phyloP scores from a whole-genome alignment of 75 land plant genomes.

The Azolla pinnata region DNA sequence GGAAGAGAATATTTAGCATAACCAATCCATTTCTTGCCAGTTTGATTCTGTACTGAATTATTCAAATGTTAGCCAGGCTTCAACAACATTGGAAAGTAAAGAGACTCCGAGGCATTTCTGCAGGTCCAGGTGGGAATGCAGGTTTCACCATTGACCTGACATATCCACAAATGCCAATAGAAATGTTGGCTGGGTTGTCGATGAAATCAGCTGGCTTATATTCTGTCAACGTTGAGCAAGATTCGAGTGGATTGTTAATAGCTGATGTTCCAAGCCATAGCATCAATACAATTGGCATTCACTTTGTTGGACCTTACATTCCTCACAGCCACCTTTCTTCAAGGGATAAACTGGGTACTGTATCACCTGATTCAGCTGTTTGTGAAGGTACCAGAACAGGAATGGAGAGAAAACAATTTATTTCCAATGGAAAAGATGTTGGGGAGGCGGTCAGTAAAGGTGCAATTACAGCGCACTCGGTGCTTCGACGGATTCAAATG shows the following conservation, averaged over 20 bases:
- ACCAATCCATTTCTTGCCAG: too few relatives aligned
- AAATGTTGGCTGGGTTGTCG: conserved; percentile 22
- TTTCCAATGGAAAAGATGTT: conserved; percentile 12
- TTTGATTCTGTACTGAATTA: too few relatives aligned
- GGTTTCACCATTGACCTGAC: conserved; percentile 76
- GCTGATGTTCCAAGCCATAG: conserved; percentile 45
- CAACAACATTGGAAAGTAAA: conserved; percentile 99
- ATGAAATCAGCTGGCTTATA: conserved; percentile 36
- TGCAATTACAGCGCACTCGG: conserved; percentile 49
- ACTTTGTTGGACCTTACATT: conserved; percentile 21
- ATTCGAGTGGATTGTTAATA: conserved; percentile 62
- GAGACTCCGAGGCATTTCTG: conserved; percentile 58
- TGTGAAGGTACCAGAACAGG: background rate
- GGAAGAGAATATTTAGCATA: too few relatives aligned
- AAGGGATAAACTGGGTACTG: background rate
- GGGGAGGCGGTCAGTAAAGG: conserved; percentile 51
- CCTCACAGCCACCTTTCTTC: background rate
- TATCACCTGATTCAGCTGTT: background rate
- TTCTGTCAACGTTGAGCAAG: conserved; percentile 68
- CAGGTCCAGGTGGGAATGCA: conserved; percentile 70
- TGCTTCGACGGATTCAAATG: conserved; percentile 61
- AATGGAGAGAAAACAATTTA: background rate
- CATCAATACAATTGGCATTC: conserved; percentile 39
- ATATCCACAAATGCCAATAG: conserved; percentile 38
- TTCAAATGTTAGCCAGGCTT: conserved; percentile 58